Base-by-base conservation (phyloP, 768 basidiomycete genomes). In the Trichaptum fuscoviolaceum region DNA sequence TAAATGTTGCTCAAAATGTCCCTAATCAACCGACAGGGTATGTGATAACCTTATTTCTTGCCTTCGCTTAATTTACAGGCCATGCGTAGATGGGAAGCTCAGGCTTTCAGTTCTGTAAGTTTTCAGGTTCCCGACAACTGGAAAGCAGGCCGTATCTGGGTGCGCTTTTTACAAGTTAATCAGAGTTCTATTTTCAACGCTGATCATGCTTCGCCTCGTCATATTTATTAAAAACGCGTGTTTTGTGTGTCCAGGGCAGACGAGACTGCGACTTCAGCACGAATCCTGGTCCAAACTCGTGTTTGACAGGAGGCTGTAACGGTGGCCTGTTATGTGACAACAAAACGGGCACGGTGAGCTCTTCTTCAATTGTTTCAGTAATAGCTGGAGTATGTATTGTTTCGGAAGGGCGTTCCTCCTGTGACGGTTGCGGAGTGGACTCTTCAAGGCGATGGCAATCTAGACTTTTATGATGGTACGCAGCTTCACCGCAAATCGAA, bases 401-500 rank as follows among this genome's bases (percentile, higher is more conserved):
- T 62, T 34, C 36, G 8, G 15, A 23, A 83, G 83, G 87, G 86
- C 63, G 82, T 87, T n/a, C 88, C 89, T 35, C 90, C 90, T 58
- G 89, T 85, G 12, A 82, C 84, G 4, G 77, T 91, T 42, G 90
- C 89, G 0, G 88, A 91, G 70, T 90, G 84, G 77, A 89, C 86
- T n/a, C 75, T 90, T 9, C 69, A 78, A 69, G 80, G 72, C 0
- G 71, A 74, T 58, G 80, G 77, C 15, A 80, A 77, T 61, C 26
- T 57, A 1, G 89, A 90, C 68, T 87, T 77, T 67, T 90, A 88
- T 64, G 88, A 89, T 73, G 84, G 87, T 87, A 63, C 17, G 77
- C 69, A 6, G 35, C 27, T 61, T 61, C 42, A 52, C 15, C 12
- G 24, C 9, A 61, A 6, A 61, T 34, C 25, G 25, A 6, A 3